These are phyloP conservation scores for Helianthus tuberosus DNA, from an alignment of 129 eudicot species.

Conservation along the genomic window DNA sequence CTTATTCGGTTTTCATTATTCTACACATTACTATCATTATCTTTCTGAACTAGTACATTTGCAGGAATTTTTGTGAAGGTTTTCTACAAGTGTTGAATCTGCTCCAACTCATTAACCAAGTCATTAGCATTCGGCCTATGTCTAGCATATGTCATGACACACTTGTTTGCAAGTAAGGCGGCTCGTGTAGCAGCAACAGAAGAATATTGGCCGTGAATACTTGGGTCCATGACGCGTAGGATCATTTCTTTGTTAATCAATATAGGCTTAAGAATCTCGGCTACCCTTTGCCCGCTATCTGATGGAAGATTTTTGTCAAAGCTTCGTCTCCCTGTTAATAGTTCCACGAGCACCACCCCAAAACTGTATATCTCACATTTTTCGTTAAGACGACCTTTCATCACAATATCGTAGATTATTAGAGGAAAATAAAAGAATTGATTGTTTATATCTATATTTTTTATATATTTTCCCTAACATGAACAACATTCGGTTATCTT, in stretches of 20 bases:
- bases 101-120: constrained; percentile 62
- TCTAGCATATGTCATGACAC: constrained; percentile 60
- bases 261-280: constrained; percentile 1
- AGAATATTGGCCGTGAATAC: constrained; percentile 73
- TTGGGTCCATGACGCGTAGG: constrained; percentile 59
- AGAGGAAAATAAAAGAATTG: background rate
- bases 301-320: constrained; percentile 24
- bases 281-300: constrained; percentile 9
- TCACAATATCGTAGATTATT: background rate
- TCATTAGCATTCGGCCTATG: constrained; percentile 64
- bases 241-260: background rate
- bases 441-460: too few relatives aligned
- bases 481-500: too few relatives aligned
- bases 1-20: too few relatives aligned
- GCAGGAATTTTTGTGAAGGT: constrained; percentile 3
- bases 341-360: constrained; percentile 28
- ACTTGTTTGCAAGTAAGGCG: constrained; percentile 66
- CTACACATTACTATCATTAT: background rate
- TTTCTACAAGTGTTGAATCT: constrained; percentile 52
- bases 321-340: constrained; percentile 19
- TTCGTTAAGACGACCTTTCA: constrained; percentile 18
- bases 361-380: constrained; percentile 29
- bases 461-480: too few relatives aligned
- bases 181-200: constrained; percentile 48
- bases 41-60: constrained; percentile 13